Evolutionary conservation across 768 basidiomycete species (phyloP), one percentile per base, ranked within the genome.

Genomic region (Basidioascus undulatus): DNA sequence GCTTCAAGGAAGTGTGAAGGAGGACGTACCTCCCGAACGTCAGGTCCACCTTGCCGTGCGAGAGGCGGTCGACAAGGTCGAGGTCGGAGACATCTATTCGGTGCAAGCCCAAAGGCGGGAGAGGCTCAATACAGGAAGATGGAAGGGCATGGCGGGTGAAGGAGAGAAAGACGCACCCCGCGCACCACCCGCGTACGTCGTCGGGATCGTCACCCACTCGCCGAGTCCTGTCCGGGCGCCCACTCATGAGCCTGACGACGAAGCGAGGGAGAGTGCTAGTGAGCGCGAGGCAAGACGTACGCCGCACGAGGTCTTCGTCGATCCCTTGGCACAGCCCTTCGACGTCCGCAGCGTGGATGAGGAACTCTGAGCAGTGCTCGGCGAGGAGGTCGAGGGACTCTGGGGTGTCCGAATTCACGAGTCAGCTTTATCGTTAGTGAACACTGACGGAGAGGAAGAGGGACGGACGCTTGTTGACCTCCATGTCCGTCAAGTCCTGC

Each of bases 311-410:
- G 15, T 74, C 72, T 53, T 82, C 71, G 56, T 98, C 92, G 44
- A 96, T 86, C 1, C 92, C 92, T 61, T 86, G 73, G 56, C 92
- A 96, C 19, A 96, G 61, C 0, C 92, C 92, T 57, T 98, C 92
- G 8, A 98, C 87, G 49, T 96, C 92, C n/a, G 92, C 92, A 0
- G 92, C 89, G 57, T 98, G 92, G 21, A 98, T 66, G 33, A 98
- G 61, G 48, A 98, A 81, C 55, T 96, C 92, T 86, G 47, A n/a
- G 66, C 84, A 92, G 55, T 83, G 72, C 50, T 71, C 60, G 0
- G 82, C 70, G 19, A 96, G 59, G 48, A 75, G 49, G 47, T 73
- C 68, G 40, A 96, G 67, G 0, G 77, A 74, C 40, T 78, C 87
- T 92, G 51, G 13, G 28, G 15, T 12, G 6, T 4, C n/a, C n/a